These are phyloP conservation scores for Zostera marina DNA, from an alignment of 116 monocot species.

Conservation along the genomic window DNA sequence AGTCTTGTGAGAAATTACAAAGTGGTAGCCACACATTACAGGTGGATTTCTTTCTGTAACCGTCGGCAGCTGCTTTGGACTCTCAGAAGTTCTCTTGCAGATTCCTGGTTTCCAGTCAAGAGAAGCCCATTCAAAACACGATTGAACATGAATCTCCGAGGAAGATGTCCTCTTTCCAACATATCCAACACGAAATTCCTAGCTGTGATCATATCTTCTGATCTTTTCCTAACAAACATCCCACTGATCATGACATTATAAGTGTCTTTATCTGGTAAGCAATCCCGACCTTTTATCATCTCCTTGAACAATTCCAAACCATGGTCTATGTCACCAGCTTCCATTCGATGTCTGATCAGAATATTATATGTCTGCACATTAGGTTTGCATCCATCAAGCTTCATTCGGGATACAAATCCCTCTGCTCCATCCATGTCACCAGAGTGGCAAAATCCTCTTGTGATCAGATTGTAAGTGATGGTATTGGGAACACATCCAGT, in stretches of 20 bases:
- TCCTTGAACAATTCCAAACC: constrained; percentile 41
- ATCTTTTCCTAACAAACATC: constrained; percentile 65
- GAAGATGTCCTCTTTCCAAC: constrained; percentile 59
- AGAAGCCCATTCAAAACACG: constrained; percentile 68
- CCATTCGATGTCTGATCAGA: constrained; percentile 37
- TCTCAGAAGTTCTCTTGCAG: constrained; percentile 56
- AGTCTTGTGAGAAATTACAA: not conserved
- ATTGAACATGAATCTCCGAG: constrained; percentile 62
- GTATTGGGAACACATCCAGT: constrained; percentile 46
- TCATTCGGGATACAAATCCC: constrained; percentile 48
- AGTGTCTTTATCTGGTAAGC: constrained; percentile 70
- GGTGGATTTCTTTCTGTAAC: constrained; percentile 26
- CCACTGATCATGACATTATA: constrained; percentile 66
- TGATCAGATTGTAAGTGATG: constrained; percentile 55
- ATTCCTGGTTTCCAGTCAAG: constrained; percentile 62
- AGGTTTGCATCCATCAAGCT: constrained; percentile 24
- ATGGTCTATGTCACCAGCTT: constrained; percentile 60
- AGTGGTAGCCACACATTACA: constrained; percentile 13
- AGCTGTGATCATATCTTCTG: constrained; percentile 64
- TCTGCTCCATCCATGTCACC: constrained; percentile 41
- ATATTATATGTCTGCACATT: constrained; percentile 75
- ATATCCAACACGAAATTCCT: constrained; percentile 70
- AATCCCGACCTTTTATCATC: constrained; percentile 32
- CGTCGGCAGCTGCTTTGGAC: constrained; percentile 35
- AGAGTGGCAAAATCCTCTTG: constrained; percentile 54